These are phyloP conservation scores for Aspergillus sp. DNA, from an alignment of 2,329 filamentous ascomycete species.

Conservation along the genomic window DNA sequence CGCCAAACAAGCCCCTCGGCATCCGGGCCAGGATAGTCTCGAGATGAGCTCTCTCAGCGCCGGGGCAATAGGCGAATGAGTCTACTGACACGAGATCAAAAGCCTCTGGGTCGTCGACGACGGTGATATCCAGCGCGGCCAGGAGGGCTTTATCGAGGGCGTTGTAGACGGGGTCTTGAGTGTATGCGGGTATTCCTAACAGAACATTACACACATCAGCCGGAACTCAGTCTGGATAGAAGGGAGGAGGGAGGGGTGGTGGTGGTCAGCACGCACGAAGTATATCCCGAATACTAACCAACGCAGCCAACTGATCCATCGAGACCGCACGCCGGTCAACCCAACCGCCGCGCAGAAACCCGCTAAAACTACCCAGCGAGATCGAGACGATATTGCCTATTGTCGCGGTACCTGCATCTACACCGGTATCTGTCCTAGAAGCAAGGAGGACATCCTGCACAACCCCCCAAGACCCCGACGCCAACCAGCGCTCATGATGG, in stretches of 20 bases:
- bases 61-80: conserved; percentile 55
- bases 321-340: conserved; percentile 35
- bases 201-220: too few relatives aligned
- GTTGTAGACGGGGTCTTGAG: conserved; percentile 48
- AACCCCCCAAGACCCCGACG: conserved; percentile 21
- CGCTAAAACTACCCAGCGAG: conserved; percentile 35
- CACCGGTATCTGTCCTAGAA: not conserved
- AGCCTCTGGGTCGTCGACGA: conserved; percentile 43
- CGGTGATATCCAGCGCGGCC: conserved; percentile 25
- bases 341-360: conserved; percentile 35
- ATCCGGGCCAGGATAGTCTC: conserved; percentile 40
- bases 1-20: conserved; percentile 54
- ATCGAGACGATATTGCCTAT: conserved; percentile 30
- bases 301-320: conserved; percentile 34
- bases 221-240: not conserved
- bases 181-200: conserved; percentile 21
- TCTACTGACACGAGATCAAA: conserved; percentile 43
- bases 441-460: conserved; percentile 9
- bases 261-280: conserved; percentile 3
- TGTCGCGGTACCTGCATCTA: not conserved
- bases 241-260: not conserved
- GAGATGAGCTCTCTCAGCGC: conserved; percentile 46
- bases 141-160: conserved; percentile 32
- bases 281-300: conserved; percentile 22
- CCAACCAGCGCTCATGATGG: conserved; percentile 22